A percentile compares a stretch with the other conserved stretches of the same genome.
Conservation (phyloP, 2,329 filamentous ascomycete species). For the Hymenoscyphus fraxineus region DNA sequence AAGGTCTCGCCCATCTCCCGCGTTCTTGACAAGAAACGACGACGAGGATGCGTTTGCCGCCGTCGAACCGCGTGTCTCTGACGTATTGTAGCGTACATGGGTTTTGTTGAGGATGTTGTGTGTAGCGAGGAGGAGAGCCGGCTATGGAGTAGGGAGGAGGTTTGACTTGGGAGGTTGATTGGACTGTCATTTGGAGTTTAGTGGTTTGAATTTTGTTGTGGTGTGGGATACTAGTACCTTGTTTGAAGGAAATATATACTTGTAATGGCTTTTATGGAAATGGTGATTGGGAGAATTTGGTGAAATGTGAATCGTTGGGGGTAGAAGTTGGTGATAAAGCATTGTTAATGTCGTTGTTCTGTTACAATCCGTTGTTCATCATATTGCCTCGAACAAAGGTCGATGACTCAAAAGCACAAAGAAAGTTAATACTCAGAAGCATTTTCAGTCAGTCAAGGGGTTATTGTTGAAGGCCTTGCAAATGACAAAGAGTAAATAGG, state of each 20-base stretch:
- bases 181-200: background rate
- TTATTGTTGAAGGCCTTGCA: background rate
- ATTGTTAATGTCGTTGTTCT: background rate
- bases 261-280: background rate
- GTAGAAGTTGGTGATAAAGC: background rate
- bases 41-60: background rate
- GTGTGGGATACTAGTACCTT: background rate
- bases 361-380: background rate
- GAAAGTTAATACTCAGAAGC: background rate
- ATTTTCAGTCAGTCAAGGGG: background rate
- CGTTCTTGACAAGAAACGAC: background rate
- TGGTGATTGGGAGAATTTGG: background rate
- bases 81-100: background rate
- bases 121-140: background rate
- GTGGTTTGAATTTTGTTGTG: background rate
- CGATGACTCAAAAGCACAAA: background rate
- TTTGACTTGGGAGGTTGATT: background rate
- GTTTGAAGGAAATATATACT: background rate
- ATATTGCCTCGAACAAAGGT: background rate
- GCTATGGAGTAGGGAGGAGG: background rate
- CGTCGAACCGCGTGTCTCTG: background rate
- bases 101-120: background rate
- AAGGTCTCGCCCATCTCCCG: background rate
- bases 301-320: background rate
- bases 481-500: background rate